phyloP scores from a whole-genome alignment of 2,329 filamentous ascomycete species.

The Hypoxylon rubiginosum region DNA sequence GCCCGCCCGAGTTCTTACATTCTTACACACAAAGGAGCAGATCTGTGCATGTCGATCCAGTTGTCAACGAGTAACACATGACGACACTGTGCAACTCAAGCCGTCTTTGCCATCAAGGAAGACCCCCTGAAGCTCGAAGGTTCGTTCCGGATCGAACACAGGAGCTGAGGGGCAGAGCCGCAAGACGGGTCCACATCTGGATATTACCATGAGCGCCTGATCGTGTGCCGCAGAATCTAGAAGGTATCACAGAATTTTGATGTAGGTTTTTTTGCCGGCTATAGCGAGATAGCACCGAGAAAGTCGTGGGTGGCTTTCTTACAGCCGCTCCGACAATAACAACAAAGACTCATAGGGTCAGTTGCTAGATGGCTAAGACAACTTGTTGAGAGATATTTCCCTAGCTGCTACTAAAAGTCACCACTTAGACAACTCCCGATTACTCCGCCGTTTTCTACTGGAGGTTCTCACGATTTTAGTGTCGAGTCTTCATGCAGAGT shows the following conservation, averaged over 20 bases:
- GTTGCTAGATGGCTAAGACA: constrained; percentile 21
- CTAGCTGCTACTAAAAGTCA: neutral
- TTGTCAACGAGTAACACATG: constrained; percentile 5
- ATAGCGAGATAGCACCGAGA: constrained; percentile 5
- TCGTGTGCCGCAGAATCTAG: constrained; percentile 12
- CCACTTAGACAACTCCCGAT: constrained; percentile 14
- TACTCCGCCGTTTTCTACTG: constrained; percentile 6
- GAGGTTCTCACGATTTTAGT: constrained; percentile 18
- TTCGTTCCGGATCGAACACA: constrained; percentile 9
- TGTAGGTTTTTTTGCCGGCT: constrained; percentile 18
- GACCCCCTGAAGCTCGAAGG: constrained; percentile 4
- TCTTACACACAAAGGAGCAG: too few relatives aligned
- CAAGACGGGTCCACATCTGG: constrained; percentile 8
- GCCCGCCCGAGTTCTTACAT: neutral
- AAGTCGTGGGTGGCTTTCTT: neutral
- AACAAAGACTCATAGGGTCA: neutral
- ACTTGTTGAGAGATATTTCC: constrained; percentile 2
- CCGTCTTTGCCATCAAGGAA: constrained; percentile 12
- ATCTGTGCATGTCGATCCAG: neutral
- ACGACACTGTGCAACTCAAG: constrained; percentile 5
- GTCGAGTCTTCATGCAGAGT: constrained; percentile 1
- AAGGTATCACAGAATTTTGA: constrained; percentile 17
- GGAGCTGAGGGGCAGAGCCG: constrained; percentile 21
- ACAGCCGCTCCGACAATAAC: neutral
- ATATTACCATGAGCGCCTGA: constrained; percentile 7